Conservation (phyloP, 306 rosid species). For the peach (Prunus persica) region DNA sequence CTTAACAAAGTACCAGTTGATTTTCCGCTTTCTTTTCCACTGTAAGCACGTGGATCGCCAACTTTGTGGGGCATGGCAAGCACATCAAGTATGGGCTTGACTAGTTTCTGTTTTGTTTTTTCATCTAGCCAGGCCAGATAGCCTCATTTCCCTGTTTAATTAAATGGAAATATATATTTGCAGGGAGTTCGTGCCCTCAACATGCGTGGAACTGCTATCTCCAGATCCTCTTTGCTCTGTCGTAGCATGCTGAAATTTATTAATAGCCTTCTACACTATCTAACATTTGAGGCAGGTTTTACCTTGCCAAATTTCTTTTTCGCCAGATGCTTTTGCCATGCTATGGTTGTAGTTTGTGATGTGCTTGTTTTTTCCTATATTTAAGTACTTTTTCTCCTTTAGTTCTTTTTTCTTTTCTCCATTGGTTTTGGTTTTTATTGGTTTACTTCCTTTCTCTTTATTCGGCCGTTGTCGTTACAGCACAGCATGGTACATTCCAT, state of each 20-base stretch:
- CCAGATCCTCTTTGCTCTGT: constrained; percentile 92
- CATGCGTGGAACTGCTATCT: constrained; percentile 80
- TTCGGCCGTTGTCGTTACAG: background rate
- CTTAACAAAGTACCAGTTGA: constrained; percentile 76
- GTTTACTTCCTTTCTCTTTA: background rate
- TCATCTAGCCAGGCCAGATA: constrained; percentile 7
- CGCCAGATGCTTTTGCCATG: constrained; percentile 2
- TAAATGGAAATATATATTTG: constrained; percentile 21
- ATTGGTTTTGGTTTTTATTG: background rate
- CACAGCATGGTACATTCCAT: background rate
- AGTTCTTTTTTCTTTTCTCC: background rate
- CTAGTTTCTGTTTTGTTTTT: background rate
- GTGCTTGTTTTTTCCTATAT: background rate
- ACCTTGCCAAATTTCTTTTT: background rate
- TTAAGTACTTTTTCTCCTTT: background rate
- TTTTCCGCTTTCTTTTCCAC: constrained; percentile 90
- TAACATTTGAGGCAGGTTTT: constrained; percentile 86
- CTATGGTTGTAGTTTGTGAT: background rate
- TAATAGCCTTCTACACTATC: constrained; percentile 87
- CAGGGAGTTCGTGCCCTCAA: constrained; percentile 86
- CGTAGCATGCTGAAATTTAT: constrained; percentile 97
- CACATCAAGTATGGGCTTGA: constrained; percentile 70
- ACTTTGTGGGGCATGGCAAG: constrained; percentile 98
- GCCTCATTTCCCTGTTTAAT: constrained; percentile 17
- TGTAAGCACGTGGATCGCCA: constrained; percentile 96